Evolutionary conservation across 2,329 filamentous ascomycete species (phyloP).

Genomic region (Arachnomyces sp.): DNA sequence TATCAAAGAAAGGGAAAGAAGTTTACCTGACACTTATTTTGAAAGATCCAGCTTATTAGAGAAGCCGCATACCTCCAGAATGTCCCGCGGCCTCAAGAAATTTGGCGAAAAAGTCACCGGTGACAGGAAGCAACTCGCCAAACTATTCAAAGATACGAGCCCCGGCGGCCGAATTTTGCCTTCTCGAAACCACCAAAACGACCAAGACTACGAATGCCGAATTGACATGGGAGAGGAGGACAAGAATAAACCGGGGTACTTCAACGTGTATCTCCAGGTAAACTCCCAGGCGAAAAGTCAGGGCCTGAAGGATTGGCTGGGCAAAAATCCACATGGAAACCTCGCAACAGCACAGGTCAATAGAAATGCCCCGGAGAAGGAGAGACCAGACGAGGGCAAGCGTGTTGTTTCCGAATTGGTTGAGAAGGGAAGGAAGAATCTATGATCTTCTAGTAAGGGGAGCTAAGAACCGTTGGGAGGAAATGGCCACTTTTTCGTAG

Average conservation of each 20-base stretch:
- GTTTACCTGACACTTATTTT: too few relatives aligned
- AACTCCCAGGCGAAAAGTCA: constrained; percentile 4
- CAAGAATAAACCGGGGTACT: constrained; percentile 3
- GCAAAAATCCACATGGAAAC: constrained; percentile 4
- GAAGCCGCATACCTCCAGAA: too few relatives aligned
- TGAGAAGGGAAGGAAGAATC: constrained; percentile 3
- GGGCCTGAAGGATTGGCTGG: constrained; percentile 2
- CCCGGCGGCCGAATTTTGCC: constrained; percentile 1
- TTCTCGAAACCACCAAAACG: neutral
- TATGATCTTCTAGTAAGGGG: too few relatives aligned
- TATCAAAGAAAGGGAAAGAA: too few relatives aligned
- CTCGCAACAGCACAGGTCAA: constrained; percentile 4
- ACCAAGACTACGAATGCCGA: constrained; percentile 1
- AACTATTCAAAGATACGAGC: neutral
- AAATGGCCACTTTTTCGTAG: constrained; percentile 18
- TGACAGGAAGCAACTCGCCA: too few relatives aligned
- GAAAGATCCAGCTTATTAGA: too few relatives aligned
- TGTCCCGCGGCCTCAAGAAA: too few relatives aligned
- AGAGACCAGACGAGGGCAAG: neutral
- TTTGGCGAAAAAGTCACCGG: too few relatives aligned
- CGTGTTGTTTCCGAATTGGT: constrained; percentile 3
- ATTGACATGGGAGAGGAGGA: constrained; percentile 4
- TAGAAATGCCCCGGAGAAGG: constrained; percentile 1
- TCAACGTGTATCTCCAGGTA: constrained; percentile 5
- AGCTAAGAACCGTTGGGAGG: too few relatives aligned